Evolutionary conservation across 2,329 filamentous ascomycete genomes (phyloP).

Genomic region (Penicillium sp.): DNA sequence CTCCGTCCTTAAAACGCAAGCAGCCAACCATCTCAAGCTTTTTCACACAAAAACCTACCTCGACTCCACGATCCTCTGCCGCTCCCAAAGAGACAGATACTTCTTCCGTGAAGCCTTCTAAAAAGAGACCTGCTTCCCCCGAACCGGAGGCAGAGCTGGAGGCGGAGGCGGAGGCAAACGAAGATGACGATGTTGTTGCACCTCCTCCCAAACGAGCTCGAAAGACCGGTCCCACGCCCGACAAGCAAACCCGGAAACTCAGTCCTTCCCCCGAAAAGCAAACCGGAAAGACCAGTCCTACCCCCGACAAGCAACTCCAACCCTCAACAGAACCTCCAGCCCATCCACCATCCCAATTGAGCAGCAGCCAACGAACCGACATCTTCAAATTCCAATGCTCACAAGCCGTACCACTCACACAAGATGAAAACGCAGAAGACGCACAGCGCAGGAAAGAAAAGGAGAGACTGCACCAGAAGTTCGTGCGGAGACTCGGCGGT

Average conservation of each 20-base stretch:
- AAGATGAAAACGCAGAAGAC: slow-evolving; percentile 45
- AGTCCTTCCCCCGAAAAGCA: slow-evolving; percentile 14
- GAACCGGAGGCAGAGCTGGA: neutral
- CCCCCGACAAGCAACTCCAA: slow-evolving; percentile 8
- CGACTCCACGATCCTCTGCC: slow-evolving; percentile 15
- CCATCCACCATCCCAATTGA: slow-evolving; percentile 27
- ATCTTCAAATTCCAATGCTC: slow-evolving; percentile 61
- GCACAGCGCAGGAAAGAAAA: slow-evolving; percentile 60
- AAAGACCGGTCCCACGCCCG: slow-evolving; percentile 22
- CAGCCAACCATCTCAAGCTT: slow-evolving; percentile 83
- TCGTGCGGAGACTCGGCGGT: slow-evolving; percentile 86
- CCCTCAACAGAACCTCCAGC: slow-evolving; percentile 1
- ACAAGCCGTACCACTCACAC: slow-evolving; percentile 39
- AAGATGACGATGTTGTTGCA: slow-evolving; percentile 41
- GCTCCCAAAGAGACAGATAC: slow-evolving; percentile 10
- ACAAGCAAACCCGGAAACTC: slow-evolving; percentile 22
- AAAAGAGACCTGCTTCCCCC: slow-evolving; percentile 14
- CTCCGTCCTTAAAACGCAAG: slow-evolving; percentile 39
- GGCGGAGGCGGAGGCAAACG: slow-evolving; percentile 13
- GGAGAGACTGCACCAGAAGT: slow-evolving; percentile 75
- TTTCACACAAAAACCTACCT: slow-evolving; percentile 63
- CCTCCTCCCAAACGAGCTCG: slow-evolving; percentile 45
- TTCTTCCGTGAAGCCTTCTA: slow-evolving; percentile 2
- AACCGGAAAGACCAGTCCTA: slow-evolving; percentile 21
- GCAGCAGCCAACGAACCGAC: slow-evolving; percentile 54